These are phyloP conservation scores for Candida silvatica DNA, from an alignment of 805 yeast species.

Conservation along the genomic window DNA sequence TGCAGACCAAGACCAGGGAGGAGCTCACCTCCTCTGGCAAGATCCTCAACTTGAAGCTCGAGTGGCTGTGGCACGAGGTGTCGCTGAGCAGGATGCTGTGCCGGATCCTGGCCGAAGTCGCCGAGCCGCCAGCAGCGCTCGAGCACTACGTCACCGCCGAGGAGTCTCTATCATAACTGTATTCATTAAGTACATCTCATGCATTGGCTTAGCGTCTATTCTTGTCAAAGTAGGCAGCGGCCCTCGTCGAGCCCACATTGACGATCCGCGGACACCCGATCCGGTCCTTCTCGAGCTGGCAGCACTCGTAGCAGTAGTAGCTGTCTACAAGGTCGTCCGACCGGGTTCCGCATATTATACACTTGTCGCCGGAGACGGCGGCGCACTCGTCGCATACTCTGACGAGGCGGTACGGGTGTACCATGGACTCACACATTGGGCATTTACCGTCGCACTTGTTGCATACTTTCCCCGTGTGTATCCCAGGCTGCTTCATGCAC, in stretches of 20 bases:
- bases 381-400: constrained; percentile 82
- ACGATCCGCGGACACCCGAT: constrained; percentile 89
- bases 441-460: constrained; percentile 87
- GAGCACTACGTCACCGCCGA: no score
- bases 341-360: constrained; percentile 69
- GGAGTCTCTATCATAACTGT: background rate
- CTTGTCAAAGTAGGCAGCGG: constrained; percentile 58
- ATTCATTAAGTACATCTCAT: constrained; percentile 1
- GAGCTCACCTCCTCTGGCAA: constrained; percentile 34
- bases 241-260: constrained; percentile 70
- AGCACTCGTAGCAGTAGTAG: constrained; percentile 81
- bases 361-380: constrained; percentile 53
- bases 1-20: constrained; percentile 44
- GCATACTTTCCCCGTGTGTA: constrained; percentile 61
- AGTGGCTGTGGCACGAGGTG: constrained; percentile 49
- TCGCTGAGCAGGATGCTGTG: no score
- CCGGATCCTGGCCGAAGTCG: no score
- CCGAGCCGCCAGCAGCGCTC: no score
- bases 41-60: constrained; percentile 41
- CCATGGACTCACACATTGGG: constrained; percentile 83
- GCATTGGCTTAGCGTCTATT: constrained; percentile 12
- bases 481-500: constrained; percentile 84
- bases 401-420: constrained; percentile 58
- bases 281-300: constrained; percentile 64
- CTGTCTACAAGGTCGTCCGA: constrained; percentile 55